Evolutionary conservation across 2,329 filamentous ascomycete species (phyloP).

Genomic region (Leptographium galeiforme): DNA sequence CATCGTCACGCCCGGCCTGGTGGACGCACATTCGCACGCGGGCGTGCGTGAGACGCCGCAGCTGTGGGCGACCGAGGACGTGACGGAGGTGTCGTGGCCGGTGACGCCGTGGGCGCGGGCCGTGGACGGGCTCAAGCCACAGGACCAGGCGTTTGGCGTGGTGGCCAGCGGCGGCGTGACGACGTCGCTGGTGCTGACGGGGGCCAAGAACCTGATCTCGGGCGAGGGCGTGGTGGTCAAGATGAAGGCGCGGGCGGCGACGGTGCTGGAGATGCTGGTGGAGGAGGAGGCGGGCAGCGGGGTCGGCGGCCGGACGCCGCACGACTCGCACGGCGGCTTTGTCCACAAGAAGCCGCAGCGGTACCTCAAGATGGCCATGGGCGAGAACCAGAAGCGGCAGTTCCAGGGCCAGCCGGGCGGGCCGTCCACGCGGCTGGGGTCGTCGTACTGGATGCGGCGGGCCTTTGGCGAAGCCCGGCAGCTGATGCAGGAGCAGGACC

Average conservation of each 20-base stretch:
- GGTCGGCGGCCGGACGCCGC: slow-evolving; percentile 15
- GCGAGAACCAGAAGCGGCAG: slow-evolving; percentile 27
- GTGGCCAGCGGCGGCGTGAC: slow-evolving; percentile 31
- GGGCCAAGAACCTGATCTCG: slow-evolving; percentile 30
- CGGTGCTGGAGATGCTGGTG: slow-evolving; percentile 27
- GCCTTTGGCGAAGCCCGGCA: slow-evolving; percentile 24
- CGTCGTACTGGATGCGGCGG: slow-evolving; percentile 24
- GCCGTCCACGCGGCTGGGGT: slow-evolving; percentile 20
- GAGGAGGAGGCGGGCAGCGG: slow-evolving; percentile 15
- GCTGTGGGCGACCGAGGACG: slow-evolving; percentile 19
- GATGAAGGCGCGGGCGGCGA: slow-evolving; percentile 23
- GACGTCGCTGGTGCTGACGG: slow-evolving; percentile 30
- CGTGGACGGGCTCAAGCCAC: slow-evolving; percentile 26
- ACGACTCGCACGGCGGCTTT: too few relatives aligned
- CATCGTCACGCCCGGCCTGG: slow-evolving; percentile 27
- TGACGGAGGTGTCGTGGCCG: slow-evolving; percentile 24
- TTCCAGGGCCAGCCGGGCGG: slow-evolving; percentile 18
- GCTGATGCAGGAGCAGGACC: slow-evolving; percentile 23
- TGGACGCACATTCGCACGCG: slow-evolving; percentile 33
- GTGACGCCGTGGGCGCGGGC: slow-evolving; percentile 24
- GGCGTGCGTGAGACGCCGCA: slow-evolving; percentile 21
- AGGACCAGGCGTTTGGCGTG: slow-evolving; percentile 22
- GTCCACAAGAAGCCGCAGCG: slow-evolving; percentile 16
- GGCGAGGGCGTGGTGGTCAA: slow-evolving; percentile 29
- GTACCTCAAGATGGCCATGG: slow-evolving; percentile 33